Evolutionary conservation across 257 asterid species (phyloP).

Genomic region (Solanum chiquidenum): DNA sequence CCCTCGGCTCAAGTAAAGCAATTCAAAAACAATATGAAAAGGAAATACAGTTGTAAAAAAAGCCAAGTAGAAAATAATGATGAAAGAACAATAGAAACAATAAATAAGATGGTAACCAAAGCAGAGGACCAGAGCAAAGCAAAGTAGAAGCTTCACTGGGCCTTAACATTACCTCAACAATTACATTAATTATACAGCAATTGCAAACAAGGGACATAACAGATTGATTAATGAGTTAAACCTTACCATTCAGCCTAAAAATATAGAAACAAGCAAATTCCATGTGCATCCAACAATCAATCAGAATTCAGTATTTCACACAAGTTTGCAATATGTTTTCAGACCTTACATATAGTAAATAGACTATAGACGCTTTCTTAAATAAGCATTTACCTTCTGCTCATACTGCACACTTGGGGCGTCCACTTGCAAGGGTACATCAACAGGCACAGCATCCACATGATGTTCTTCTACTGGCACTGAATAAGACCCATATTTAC

Average conservation of each 20-base stretch:
- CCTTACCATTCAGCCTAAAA: neutral
- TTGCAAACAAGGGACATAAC: neutral
- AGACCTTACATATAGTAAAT: neutral
- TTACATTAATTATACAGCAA: neutral
- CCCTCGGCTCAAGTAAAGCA: neutral
- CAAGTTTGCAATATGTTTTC: neutral
- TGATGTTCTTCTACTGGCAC: slow-evolving; percentile 36
- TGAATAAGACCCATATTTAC: slow-evolving; percentile 46
- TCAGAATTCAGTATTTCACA: neutral
- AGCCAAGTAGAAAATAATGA: neutral
- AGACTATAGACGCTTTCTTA: neutral
- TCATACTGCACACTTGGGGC: slow-evolving; percentile 28
- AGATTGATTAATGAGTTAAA: neutral
- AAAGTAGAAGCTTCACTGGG: neutral
- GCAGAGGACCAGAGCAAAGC: neutral
- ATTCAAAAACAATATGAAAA: neutral
- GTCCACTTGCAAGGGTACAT: slow-evolving; percentile 24
- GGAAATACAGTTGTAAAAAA: neutral
- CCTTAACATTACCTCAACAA: neutral
- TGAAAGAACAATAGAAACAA: neutral
- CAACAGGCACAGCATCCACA: slow-evolving; percentile 16
- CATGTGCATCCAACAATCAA: neutral
- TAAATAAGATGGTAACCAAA: neutral
- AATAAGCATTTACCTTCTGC: slow-evolving; percentile 28
- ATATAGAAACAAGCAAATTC: neutral